Evolutionary conservation across 768 basidiomycete genomes (phyloP).

Genomic region (Sporobolomyces roseus): DNA sequence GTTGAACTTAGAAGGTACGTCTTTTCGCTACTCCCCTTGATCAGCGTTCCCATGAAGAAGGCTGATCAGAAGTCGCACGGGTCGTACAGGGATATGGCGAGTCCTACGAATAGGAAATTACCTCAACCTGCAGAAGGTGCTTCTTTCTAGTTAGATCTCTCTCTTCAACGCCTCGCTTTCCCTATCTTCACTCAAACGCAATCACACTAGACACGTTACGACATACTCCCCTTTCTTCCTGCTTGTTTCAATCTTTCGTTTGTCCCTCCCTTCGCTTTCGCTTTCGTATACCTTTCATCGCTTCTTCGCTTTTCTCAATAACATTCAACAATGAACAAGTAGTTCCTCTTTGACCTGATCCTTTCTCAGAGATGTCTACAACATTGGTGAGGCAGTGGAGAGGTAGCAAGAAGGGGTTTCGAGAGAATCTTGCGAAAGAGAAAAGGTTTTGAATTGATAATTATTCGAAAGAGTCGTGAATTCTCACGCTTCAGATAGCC

Average conservation of each 20-base stretch:
- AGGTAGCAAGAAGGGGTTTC: too few relatives aligned
- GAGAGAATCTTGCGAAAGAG: too few relatives aligned
- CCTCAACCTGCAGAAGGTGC: conserved; percentile 87
- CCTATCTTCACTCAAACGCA: too few relatives aligned
- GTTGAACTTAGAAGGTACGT: conserved; percentile 88
- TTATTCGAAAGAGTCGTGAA: too few relatives aligned
- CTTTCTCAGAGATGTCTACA: neutral
- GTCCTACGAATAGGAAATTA: conserved; percentile 82
- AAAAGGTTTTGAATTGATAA: too few relatives aligned
- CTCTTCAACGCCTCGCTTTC: neutral
- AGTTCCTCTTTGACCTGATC: neutral
- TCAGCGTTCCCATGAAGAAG: neutral
- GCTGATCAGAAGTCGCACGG: neutral
- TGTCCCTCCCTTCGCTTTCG: neutral
- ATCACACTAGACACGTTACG: too few relatives aligned
- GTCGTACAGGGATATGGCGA: conserved; percentile 79
- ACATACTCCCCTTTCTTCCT: too few relatives aligned
- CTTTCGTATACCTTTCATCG: neutral
- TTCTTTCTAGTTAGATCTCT: conserved; percentile 1
- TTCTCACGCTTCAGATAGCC: too few relatives aligned
- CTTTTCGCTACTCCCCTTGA: neutral
- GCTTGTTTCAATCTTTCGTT: neutral
- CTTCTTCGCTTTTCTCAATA: neutral
- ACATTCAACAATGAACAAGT: too few relatives aligned
- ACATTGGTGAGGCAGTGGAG: too few relatives aligned